Evolutionary conservation across 2,329 filamentous ascomycete species (phyloP), one percentile per base, ranked within the genome.

Genomic region (Ophiostoma quercus): DNA sequence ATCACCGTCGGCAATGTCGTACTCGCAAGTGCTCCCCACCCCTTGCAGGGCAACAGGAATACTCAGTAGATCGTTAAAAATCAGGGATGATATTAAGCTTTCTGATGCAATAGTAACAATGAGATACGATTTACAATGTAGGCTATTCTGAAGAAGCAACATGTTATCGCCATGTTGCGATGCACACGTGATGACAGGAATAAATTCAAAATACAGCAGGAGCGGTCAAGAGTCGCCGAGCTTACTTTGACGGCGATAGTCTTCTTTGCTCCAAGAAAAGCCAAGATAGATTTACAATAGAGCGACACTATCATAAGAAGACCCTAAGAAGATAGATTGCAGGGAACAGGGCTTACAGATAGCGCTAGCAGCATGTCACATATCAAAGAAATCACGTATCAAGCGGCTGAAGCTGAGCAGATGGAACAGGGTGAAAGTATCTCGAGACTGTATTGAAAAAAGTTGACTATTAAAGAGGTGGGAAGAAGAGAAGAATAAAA

Each of bases 1-100:
- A 57, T 57, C n/a, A 25, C 51, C 51, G n/a, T 14, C 51, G 22
- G n/a, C 51, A 57, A 57, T 57, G 51, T 57, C 51, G 51, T 57
- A 57, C 51, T 57, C 47, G 47, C 47, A 51, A 51, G 39, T 16
- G 22, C 51, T 25, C 51, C 51, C n/a, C 51, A 57, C 51, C n/a
- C 51, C 51, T 57, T 57, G 51, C 51, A 29, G 25, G 11, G n/a
- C 51, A 57, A 57, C n/a, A 57, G 8, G 11, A 22, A 19, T 47
- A n/a, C 16, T 16, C 6, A 47, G 16, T 19, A 57, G 51, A 29
- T 12, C 9, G 12, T 34, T n/a, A n/a, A 41, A 41, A 41, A 41
- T 3, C 39, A 41, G 39, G 39, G 12, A 41, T 41, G 39, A 1
- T 41, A 11, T 34, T 34, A 34, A 34, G 34, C 34, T 34, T 34